Conservation (phyloP, 2,329 filamentous ascomycete genomes). For the Amauroascus niger region DNA sequence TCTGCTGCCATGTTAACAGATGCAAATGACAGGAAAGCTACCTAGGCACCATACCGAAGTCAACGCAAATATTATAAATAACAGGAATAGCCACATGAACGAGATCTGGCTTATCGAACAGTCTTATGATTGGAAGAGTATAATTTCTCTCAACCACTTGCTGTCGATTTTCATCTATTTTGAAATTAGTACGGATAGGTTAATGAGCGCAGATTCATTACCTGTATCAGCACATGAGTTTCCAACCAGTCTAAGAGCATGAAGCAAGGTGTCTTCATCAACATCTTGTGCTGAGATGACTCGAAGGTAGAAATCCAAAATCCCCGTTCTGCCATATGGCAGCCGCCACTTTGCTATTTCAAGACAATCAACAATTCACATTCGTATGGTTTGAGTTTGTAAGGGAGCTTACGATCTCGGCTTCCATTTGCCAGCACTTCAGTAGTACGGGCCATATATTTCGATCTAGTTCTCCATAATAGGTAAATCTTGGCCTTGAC, state of each 20-base stretch:
- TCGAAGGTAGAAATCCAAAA: conserved; percentile 36
- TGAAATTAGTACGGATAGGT: conserved; percentile 10
- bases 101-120: conserved; percentile 29
- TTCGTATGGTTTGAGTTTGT: background rate
- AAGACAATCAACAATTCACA: background rate
- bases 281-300: conserved; percentile 27
- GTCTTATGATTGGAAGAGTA: conserved; percentile 31
- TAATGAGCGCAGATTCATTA: conserved; percentile 14
- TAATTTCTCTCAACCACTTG: conserved; percentile 34
- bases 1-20: conserved; percentile 21
- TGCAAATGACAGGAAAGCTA: background rate
- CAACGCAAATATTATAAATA: conserved; percentile 39
- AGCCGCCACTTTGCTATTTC: conserved; percentile 33
- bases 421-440: conserved; percentile 36
- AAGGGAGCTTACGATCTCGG: conserved; percentile 31
- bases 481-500: conserved; percentile 26
- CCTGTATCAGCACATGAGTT: conserved; percentile 40
- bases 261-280: conserved; percentile 28
- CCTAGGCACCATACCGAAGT: conserved; percentile 31
- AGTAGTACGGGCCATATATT: conserved; percentile 28
- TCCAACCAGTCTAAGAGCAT: conserved; percentile 36
- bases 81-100: conserved; percentile 36
- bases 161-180: conserved; percentile 34
- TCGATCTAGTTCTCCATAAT: conserved; percentile 32
- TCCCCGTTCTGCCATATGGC: conserved; percentile 32